Percentiles rank a stretch among this genome's conserved stretches.
These are phyloP conservation scores for Coemansia sp. DNA, from an alignment of 192 early-diverging fungal genomes.

Conservation along the genomic window DNA sequence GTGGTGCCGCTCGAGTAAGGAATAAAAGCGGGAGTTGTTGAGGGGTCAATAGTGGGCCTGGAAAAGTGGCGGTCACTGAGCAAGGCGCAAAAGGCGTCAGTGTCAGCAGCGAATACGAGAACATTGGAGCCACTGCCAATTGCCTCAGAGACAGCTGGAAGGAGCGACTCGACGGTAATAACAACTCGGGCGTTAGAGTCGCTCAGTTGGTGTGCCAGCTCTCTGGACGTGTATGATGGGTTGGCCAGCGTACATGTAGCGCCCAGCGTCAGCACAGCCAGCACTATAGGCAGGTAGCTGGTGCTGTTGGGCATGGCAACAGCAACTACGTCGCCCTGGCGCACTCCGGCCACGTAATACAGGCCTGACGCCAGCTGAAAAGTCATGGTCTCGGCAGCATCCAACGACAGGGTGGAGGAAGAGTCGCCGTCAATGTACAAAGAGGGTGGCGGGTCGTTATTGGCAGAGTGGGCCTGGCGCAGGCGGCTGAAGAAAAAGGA, in stretches of 20 bases:
- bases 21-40: slow-evolving; percentile 7
- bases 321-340: slow-evolving; percentile 68
- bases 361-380: slow-evolving; percentile 27
- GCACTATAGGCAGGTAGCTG: slow-evolving; percentile 59
- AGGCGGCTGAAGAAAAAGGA: slow-evolving; percentile 13
- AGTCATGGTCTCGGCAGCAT: slow-evolving; percentile 10
- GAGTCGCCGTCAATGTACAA: slow-evolving; percentile 17
- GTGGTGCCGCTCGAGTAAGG: slow-evolving; percentile 38
- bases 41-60: background rate
- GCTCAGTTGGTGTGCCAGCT: slow-evolving; percentile 74
- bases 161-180: slow-evolving; percentile 53
- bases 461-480: background rate
- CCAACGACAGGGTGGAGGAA: background rate
- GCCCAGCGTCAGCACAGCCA: slow-evolving; percentile 61
- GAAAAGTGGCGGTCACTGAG: background rate
- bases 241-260: slow-evolving; percentile 71
- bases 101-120: slow-evolving; percentile 33
- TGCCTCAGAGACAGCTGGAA: slow-evolving; percentile 15
- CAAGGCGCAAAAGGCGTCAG: slow-evolving; percentile 6
- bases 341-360: slow-evolving; percentile 52
- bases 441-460: slow-evolving; percentile 8
- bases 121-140: slow-evolving; percentile 10
- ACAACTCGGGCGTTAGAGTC: slow-evolving; percentile 65
- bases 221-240: slow-evolving; percentile 73
- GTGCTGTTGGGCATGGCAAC: slow-evolving; percentile 48